Evolutionary conservation across 768 basidiomycete species (phyloP).

Genomic region (Lactarius sp.): DNA sequence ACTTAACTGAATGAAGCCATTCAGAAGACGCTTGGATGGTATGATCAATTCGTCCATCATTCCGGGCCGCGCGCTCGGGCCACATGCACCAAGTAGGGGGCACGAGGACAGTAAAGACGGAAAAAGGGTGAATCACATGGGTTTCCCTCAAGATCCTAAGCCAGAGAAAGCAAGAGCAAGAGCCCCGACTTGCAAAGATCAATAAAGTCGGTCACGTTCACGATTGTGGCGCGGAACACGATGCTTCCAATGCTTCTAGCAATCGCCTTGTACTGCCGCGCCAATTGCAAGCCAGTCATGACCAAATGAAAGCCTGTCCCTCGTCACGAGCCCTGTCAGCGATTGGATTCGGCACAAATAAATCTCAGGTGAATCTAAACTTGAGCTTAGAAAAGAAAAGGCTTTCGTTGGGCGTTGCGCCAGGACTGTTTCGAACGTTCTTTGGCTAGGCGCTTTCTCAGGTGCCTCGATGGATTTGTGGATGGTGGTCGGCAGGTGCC

Average conservation of each 20-base stretch:
- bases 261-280: too few relatives aligned
- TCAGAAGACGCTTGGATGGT: too few relatives aligned
- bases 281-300: too few relatives aligned
- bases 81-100: background rate
- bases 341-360: background rate
- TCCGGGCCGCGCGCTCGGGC: background rate
- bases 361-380: background rate
- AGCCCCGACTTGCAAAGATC: too few relatives aligned
- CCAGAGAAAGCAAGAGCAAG: background rate
- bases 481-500: background rate
- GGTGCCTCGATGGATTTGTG: background rate
- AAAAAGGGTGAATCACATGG: constrained; percentile 9
- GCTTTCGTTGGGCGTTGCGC: background rate
- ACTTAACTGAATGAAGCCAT: too few relatives aligned
- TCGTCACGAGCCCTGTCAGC: background rate
- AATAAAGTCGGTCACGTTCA: background rate
- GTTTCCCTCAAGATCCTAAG: background rate
- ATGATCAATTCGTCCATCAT: too few relatives aligned
- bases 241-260: background rate
- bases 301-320: background rate
- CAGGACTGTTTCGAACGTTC: background rate
- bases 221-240: constrained; percentile 17
- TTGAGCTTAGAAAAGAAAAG: background rate
- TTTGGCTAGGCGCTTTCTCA: background rate
- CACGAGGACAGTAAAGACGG: background rate